Conservation (phyloP, 2,329 filamentous ascomycete genomes). For the Trichoderma citrinoviride region DNA sequence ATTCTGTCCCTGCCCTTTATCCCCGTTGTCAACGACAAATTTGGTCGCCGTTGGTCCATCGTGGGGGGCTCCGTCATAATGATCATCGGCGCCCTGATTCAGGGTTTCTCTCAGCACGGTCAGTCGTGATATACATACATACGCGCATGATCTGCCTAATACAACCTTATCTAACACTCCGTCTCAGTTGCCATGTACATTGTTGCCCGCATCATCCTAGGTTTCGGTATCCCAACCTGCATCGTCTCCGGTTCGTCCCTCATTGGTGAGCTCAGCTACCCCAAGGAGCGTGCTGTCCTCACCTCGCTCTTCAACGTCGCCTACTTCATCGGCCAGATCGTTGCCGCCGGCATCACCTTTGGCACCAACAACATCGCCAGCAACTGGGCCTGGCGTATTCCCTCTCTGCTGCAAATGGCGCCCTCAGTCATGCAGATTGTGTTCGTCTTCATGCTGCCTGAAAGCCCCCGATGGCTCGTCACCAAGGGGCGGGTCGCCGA, state of each 20-base stretch:
- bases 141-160: no score
- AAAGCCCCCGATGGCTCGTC: conserved; percentile 14
- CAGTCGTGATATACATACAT: neutral
- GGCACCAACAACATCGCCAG: conserved; percentile 5
- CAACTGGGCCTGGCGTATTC: conserved; percentile 18
- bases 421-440: conserved; percentile 5
- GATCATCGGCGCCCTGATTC: conserved; percentile 1
- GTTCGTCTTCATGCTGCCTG: conserved; percentile 18
- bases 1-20: conserved; percentile 8
- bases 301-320: conserved; percentile 10
- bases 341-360: conserved; percentile 2
- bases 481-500: conserved; percentile 14
- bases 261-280: conserved; percentile 3
- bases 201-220: conserved; percentile 5
- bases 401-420: conserved; percentile 14
- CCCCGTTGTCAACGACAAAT: conserved; percentile 1
- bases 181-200: conserved; percentile 4
- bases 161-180: neutral
- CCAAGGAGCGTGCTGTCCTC: conserved; percentile 10
- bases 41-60: conserved; percentile 1
- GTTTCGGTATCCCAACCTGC: conserved; percentile 7
- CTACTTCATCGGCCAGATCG: conserved; percentile 4
- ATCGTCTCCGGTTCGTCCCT: conserved; percentile 6
- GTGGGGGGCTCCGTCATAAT: neutral
- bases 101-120: conserved; percentile 6